These are phyloP conservation scores for Teratosphaeria destructans DNA, from an alignment of 2,329 filamentous ascomycete species.

Conservation along the genomic window DNA sequence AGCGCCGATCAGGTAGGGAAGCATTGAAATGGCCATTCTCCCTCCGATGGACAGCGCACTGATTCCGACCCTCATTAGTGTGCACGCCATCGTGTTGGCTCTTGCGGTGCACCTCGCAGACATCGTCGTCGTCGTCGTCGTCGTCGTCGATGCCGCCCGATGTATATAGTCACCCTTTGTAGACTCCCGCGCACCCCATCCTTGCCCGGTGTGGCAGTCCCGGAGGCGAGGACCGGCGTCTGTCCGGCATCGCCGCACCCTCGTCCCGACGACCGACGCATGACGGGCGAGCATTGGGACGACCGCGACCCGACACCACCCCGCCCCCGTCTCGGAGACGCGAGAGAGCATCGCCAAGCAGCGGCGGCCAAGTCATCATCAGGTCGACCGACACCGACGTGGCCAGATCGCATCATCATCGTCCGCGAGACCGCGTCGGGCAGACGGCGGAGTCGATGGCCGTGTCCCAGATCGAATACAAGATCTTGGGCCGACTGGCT, in stretches of 20 bases:
- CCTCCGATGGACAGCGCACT: not conserved
- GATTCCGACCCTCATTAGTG: not conserved
- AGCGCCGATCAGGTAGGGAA: not conserved
- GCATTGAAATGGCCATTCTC: not conserved
- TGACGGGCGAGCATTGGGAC: not conserved
- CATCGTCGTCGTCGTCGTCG: not conserved
- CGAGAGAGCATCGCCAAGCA: not conserved
- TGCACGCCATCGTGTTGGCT: not conserved
- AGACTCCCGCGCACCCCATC: not conserved
- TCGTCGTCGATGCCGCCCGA: not conserved
- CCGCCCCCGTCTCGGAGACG: not conserved
- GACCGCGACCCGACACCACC: not conserved
- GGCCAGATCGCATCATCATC: not conserved
- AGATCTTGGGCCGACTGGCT: slow-evolving; percentile 85
- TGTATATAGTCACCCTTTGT: not conserved
- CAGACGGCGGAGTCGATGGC: slow-evolving; percentile 54
- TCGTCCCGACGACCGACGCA: not conserved
- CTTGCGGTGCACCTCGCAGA: not conserved
- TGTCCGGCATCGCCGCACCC: not conserved
- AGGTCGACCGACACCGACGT: not conserved
- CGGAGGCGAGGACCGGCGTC: not conserved
- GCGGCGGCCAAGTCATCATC: not conserved
- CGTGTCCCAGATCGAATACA: slow-evolving; percentile 93
- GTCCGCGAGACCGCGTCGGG: not conserved
- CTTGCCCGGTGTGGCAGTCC: not conserved